Evolutionary conservation across 1,284 basidiomycete genomes (phyloP), one percentile per base, ranked within the genome.

Genomic region (Melampsora larici-populina): DNA sequence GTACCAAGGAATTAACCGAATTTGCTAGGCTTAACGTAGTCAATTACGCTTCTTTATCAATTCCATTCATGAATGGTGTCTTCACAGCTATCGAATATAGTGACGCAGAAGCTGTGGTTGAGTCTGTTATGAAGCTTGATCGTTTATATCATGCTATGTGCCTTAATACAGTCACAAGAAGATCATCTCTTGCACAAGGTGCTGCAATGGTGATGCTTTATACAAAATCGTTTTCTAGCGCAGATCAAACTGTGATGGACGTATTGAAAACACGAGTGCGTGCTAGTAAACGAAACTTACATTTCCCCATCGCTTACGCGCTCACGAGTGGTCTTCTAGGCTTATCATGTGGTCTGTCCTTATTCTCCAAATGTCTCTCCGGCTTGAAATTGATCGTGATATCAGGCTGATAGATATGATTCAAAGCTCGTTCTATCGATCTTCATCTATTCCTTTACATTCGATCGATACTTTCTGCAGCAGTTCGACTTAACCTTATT

Each of bases 371-470:
- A 36, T 36, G 11, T 65, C 29, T 18, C 24, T 17, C 15, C 17
- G 7, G 33, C 5, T 67, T n/a, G 24, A 48, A 65, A 0, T 65
- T 46, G 13, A 13, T 40, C 26, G 29, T n/a, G 26, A 21, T 33
- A 0, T 33, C 24, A 2, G 15, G 31, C 40, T 24, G 26, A 58
- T 48, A n/a, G 66, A 55, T 26, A 66, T 18, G 81, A 58, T 24
- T 4, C n/a, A 58, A n/a, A 93, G 91, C 90, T 80, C 87, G 90
- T 72, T 86, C 91, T 4, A 89, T 91, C 78, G 91, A 91, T 81
- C 88, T 99, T 15, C 91, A 96, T 81, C 88, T 98, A 51, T 99
- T 97, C 85, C 88, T 99, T 3, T 94, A 98, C 81, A 92, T 92
- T 1, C 88, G 97, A 5, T 89, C 92, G 49, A 86, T 97, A 66